These are phyloP conservation scores for Corrigiola litoralis DNA, from an alignment of 179 eudicot genomes.

Conservation along the genomic window DNA sequence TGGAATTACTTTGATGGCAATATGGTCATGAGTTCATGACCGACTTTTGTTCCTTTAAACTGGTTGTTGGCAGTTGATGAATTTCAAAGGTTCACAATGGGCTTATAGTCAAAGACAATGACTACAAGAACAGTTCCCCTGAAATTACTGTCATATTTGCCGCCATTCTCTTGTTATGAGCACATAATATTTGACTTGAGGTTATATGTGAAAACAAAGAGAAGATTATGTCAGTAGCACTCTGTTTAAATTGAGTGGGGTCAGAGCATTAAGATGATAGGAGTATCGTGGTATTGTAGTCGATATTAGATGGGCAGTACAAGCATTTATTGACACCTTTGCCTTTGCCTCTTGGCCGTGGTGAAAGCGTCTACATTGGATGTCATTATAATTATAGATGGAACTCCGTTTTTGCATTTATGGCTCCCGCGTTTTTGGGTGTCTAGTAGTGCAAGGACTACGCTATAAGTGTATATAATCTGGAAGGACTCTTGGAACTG, in stretches of 20 bases:
- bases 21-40: too few relatives aligned
- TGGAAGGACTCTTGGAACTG: neutral
- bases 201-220: neutral
- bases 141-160: too few relatives aligned
- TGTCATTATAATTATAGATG: too few relatives aligned
- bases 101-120: neutral
- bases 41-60: neutral
- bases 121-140: neutral
- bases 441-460: too few relatives aligned
- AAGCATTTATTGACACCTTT: slow-evolving; percentile 6
- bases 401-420: too few relatives aligned
- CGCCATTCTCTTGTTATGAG: neutral
- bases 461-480: too few relatives aligned
- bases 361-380: too few relatives aligned
- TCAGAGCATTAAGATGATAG: slow-evolving; percentile 1
- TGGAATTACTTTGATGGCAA: neutral
- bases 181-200: neutral
- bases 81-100: neutral
- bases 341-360: neutral
- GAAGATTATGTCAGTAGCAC: neutral
- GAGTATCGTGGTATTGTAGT: slow-evolving; percentile 1
- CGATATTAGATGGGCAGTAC: slow-evolving; percentile 12
- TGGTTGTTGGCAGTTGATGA: neutral
- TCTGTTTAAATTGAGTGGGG: slow-evolving; percentile 3
- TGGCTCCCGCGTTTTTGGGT: too few relatives aligned